phyloP scores from a whole-genome alignment of 106 monocot species.

The Gastrodia elata region DNA sequence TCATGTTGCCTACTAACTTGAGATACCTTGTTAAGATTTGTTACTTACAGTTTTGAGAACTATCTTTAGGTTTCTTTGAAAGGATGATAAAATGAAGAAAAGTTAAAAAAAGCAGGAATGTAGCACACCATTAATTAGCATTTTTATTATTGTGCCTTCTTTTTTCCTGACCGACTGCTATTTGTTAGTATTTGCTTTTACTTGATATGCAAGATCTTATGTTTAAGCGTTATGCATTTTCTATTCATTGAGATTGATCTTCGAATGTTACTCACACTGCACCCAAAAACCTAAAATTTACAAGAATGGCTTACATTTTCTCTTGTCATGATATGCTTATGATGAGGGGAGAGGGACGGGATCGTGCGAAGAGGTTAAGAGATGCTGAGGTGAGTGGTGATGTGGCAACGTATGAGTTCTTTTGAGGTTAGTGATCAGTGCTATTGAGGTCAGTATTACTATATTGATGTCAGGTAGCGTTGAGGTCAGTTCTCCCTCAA shows the following conservation, averaged over 20 bases:
- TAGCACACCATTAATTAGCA: background rate
- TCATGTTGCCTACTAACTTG: background rate
- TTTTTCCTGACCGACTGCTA: background rate
- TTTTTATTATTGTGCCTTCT: background rate
- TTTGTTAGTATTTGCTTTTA: background rate
- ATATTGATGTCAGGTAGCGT: too few species aligned
- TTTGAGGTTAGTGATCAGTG: too few species aligned
- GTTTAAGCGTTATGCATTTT: background rate
- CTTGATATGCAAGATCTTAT: background rate
- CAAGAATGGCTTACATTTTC: too few species aligned
- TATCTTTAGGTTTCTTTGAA: background rate
- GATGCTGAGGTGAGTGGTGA: too few species aligned
- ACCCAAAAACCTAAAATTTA: too few species aligned
- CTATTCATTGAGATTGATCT: background rate
- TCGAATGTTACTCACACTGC: too few species aligned
- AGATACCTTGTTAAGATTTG: constrained; percentile 2
- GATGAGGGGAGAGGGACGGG: too few species aligned
- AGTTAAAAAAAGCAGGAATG: background rate
- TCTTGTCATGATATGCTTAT: too few species aligned
- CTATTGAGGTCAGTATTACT: too few species aligned
- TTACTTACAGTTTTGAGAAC: background rate
- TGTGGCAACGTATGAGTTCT: too few species aligned
- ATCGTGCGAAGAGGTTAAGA: too few species aligned
- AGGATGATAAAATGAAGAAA: background rate
- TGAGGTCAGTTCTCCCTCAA: too few species aligned